Evolutionary conservation across 1,284 basidiomycete genomes (phyloP).

Genomic region (Cutaneotrichosporon dermatis): DNA sequence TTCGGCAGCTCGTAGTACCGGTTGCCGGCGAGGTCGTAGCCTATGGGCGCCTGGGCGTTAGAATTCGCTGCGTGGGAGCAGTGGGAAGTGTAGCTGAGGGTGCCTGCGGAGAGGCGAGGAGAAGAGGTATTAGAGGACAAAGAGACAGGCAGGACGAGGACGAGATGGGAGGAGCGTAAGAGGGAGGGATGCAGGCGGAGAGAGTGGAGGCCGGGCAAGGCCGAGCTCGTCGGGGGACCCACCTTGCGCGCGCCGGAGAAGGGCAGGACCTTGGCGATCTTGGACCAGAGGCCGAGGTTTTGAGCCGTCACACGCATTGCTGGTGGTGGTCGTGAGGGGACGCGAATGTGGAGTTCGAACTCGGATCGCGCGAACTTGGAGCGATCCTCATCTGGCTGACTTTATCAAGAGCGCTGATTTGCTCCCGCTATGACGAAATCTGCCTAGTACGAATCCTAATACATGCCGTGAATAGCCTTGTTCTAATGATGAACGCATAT

Average conservation of each 20-base stretch:
- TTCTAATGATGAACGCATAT: too few relatives aligned
- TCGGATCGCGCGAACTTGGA: too few relatives aligned
- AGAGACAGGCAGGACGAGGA: background rate
- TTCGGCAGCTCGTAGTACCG: conserved; percentile 30
- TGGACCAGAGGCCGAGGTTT: background rate
- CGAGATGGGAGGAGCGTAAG: too few relatives aligned
- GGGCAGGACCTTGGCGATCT: background rate
- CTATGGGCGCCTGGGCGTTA: conserved; percentile 14
- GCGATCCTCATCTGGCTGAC: background rate
- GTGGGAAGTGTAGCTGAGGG: background rate
- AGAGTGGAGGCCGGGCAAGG: too few relatives aligned
- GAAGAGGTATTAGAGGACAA: background rate
- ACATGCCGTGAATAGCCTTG: too few relatives aligned
- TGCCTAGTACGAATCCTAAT: too few relatives aligned
- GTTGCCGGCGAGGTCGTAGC: conserved; percentile 28
- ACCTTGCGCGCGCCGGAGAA: background rate
- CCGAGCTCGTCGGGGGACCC: too few relatives aligned
- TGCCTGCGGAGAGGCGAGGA: background rate
- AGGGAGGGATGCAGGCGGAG: too few relatives aligned
- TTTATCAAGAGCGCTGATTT: background rate
- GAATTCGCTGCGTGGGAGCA: background rate
- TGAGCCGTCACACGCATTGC: background rate
- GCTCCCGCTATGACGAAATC: too few relatives aligned
- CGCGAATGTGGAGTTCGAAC: too few relatives aligned
- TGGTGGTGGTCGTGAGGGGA: too few relatives aligned